Evolutionary conservation across 2,329 filamentous ascomycete genomes (phyloP).

Genomic region (Aspergillus tanneri): DNA sequence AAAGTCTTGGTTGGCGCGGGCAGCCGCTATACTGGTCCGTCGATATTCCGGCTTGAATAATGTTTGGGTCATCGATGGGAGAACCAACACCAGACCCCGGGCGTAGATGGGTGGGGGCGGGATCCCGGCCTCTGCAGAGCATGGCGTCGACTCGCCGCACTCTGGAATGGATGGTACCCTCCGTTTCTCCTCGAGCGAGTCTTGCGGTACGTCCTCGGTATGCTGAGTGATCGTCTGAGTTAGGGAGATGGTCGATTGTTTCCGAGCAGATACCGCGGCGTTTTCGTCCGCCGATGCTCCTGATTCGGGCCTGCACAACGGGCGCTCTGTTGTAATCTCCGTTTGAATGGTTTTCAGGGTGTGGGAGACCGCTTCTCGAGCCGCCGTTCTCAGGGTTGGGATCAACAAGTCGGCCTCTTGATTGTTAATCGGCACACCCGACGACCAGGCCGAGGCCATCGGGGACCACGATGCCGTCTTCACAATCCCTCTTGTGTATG

Average conservation of each 20-base stretch:
- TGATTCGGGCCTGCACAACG: constrained; percentile 14
- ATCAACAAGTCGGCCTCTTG: constrained; percentile 44
- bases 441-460: constrained; percentile 41
- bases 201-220: constrained; percentile 30
- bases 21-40: constrained; percentile 37
- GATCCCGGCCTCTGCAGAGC: background rate
- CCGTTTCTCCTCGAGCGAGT: constrained; percentile 11
- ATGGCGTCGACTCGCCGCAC: background rate
- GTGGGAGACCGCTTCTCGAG: constrained; percentile 41
- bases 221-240: constrained; percentile 42
- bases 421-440: constrained; percentile 34
- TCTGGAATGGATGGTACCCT: constrained; percentile 5
- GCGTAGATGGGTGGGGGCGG: constrained; percentile 37
- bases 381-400: constrained; percentile 43
- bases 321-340: constrained; percentile 35
- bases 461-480: constrained; percentile 41
- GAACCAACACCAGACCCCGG: constrained; percentile 37
- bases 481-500: constrained; percentile 41
- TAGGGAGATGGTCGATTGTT: constrained; percentile 44
- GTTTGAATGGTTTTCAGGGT: constrained; percentile 41
- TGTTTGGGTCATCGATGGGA: constrained; percentile 33
- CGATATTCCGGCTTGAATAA: constrained; percentile 37
- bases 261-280: constrained; percentile 29
- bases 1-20: constrained; percentile 42
- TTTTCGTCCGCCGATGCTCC: constrained; percentile 17